phyloP scores from a whole-genome alignment of 2,329 filamentous ascomycete species.

The Eutypa lata region DNA sequence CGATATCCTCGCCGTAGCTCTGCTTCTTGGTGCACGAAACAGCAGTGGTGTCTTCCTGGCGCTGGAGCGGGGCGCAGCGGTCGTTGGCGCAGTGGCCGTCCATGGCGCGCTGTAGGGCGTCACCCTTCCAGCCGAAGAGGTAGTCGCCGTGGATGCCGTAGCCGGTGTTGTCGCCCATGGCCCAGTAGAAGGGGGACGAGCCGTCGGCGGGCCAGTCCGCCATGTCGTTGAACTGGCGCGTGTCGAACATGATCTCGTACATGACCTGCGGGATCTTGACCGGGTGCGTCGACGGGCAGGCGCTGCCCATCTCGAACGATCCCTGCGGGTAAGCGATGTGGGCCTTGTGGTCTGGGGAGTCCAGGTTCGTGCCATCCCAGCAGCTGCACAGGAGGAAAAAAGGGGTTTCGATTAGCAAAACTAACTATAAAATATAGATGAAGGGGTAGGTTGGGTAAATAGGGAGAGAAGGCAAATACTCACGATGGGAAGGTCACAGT shows the following conservation, averaged over 20 bases:
- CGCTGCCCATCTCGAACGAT: slow-evolving; percentile 25
- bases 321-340: slow-evolving; percentile 27
- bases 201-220: slow-evolving; percentile 32
- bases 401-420: too few relatives aligned
- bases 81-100: slow-evolving; percentile 32
- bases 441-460: too few relatives aligned
- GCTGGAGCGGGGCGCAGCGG: slow-evolving; percentile 26
- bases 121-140: slow-evolving; percentile 36
- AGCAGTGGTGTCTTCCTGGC: slow-evolving; percentile 27
- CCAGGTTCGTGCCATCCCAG: slow-evolving; percentile 32
- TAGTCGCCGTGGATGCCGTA: slow-evolving; percentile 37
- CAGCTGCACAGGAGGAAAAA: slow-evolving; percentile 8
- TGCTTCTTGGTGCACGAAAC: slow-evolving; percentile 26
- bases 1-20: slow-evolving; percentile 20
- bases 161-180: slow-evolving; percentile 31
- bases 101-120: slow-evolving; percentile 34
- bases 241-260: slow-evolving; percentile 42
- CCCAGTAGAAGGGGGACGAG: slow-evolving; percentile 28
- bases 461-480: background rate
- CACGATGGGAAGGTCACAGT: slow-evolving; percentile 24
- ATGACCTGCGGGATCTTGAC: slow-evolving; percentile 36
- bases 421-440: too few relatives aligned
- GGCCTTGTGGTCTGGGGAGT: slow-evolving; percentile 29
- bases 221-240: slow-evolving; percentile 29
- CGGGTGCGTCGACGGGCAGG: slow-evolving; percentile 27